phyloP scores from a whole-genome alignment of 2,329 filamentous ascomycete species.

The Claviceps quebecensis region DNA sequence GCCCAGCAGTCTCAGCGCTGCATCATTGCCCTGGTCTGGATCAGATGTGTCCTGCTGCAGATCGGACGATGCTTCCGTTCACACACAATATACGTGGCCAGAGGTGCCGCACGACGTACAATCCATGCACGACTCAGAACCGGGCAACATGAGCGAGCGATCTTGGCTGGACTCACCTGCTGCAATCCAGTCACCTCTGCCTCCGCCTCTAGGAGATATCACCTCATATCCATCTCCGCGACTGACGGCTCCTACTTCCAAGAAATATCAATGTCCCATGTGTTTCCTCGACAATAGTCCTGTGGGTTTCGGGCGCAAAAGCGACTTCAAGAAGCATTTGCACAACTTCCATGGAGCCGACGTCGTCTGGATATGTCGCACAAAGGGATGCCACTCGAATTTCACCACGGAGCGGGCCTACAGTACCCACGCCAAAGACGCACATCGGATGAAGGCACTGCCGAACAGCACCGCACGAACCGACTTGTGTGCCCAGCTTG shows the following conservation, averaged over 20 bases:
- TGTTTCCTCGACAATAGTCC: constrained; percentile 31
- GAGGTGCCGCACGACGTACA: constrained; percentile 20
- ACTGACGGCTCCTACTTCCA: constrained; percentile 23
- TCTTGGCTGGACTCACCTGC: constrained; percentile 28
- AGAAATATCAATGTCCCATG: constrained; percentile 31
- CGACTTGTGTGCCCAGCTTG: constrained; percentile 28
- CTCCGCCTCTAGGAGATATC: constrained; percentile 16
- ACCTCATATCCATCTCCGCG: constrained; percentile 24
- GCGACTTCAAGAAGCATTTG: constrained; percentile 35
- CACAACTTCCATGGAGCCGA: constrained; percentile 32
- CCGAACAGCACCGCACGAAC: constrained; percentile 27
- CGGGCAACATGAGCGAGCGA: constrained; percentile 19
- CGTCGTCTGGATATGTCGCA: constrained; percentile 28
- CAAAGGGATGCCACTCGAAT: constrained; percentile 25
- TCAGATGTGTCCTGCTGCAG: constrained; percentile 26
- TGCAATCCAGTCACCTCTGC: constrained; percentile 21
- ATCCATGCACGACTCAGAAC: constrained; percentile 21
- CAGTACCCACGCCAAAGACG: constrained; percentile 28
- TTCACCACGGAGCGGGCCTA: constrained; percentile 32
- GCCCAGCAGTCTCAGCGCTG: constrained; percentile 25
- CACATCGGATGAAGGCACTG: constrained; percentile 26
- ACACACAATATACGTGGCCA: constrained; percentile 25
- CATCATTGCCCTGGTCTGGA: constrained; percentile 27
- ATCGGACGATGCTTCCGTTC: constrained; percentile 25
- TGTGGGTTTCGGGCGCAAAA: constrained; percentile 31